Conservation (phyloP, 495 filamentous ascomycete genomes). For the Daldinia concentrica region DNA sequence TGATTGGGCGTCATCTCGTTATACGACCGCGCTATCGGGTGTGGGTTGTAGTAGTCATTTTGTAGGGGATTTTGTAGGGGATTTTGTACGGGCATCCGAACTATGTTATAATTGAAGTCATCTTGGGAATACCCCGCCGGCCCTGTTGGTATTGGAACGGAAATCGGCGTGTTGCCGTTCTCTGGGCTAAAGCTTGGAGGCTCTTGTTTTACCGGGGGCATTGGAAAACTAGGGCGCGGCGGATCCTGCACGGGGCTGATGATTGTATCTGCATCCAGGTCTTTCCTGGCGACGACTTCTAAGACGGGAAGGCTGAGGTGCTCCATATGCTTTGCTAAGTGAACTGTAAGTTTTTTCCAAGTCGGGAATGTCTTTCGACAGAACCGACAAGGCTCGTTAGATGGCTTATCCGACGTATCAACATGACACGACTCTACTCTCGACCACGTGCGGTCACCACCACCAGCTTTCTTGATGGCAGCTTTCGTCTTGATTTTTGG, state of each 20-base stretch:
- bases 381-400: constrained; percentile 89
- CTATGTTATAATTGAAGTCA: constrained; percentile 29
- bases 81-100: constrained; percentile 27
- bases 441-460: constrained; percentile 72
- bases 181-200: constrained; percentile 32
- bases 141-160: not conserved
- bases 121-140: constrained; percentile 36
- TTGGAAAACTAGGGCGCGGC: constrained; percentile 52
- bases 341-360: constrained; percentile 95
- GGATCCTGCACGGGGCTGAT: constrained; percentile 70
- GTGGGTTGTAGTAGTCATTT: constrained; percentile 34
- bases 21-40: constrained; percentile 27
- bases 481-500: constrained; percentile 72
- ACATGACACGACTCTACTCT: constrained; percentile 83
- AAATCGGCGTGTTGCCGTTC: constrained; percentile 5
- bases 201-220: constrained; percentile 50
- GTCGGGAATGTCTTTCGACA: constrained; percentile 82
- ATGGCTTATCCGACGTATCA: constrained; percentile 70
- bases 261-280: constrained; percentile 67
- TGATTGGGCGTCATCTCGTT: constrained; percentile 33
- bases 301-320: constrained; percentile 88
- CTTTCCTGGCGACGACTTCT: constrained; percentile 70
- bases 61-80: constrained; percentile 19
- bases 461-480: constrained; percentile 63
- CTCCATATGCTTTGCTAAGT: constrained; percentile 97